Percentiles rank a stretch among this genome's conserved stretches.
Evolutionary conservation across 176 grass and related monocot species (phyloP).

Genomic region (Pharus latifolius): DNA sequence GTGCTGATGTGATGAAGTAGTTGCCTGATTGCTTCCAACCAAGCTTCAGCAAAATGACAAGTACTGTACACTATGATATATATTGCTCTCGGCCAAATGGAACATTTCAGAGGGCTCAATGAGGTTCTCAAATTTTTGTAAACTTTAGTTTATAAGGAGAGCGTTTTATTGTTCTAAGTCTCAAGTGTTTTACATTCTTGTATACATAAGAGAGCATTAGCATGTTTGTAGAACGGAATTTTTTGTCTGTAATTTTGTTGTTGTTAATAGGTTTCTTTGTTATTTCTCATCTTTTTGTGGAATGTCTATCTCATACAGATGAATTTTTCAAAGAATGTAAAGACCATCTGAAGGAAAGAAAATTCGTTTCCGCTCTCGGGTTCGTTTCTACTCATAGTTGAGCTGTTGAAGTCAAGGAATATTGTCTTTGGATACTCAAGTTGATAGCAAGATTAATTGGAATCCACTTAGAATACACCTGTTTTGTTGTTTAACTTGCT

Average conservation of each 20-base stretch:
- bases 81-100: not conserved
- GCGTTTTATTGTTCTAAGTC: not conserved
- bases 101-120: constrained; percentile 25
- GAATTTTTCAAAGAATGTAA: not conserved
- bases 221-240: not conserved
- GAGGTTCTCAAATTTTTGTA: constrained; percentile 14
- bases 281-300: not conserved
- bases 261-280: not conserved
- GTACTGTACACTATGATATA: constrained; percentile 6
- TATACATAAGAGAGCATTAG: not conserved
- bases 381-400: not conserved
- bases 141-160: not conserved
- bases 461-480: no score
- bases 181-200: constrained; percentile 9
- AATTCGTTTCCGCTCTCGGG: not conserved
- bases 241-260: not conserved
- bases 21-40: not conserved
- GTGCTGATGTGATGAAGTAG: no score
- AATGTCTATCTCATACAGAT: not conserved
- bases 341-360: constrained; percentile 7
- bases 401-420: not conserved
- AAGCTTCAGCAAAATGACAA: constrained; percentile 17
- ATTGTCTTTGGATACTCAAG: not conserved
- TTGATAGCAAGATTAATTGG: no score
- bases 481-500: no score